These are phyloP conservation scores for Tricholoma sp. DNA, from an alignment of 768 basidiomycete genomes.

Conservation along the genomic window DNA sequence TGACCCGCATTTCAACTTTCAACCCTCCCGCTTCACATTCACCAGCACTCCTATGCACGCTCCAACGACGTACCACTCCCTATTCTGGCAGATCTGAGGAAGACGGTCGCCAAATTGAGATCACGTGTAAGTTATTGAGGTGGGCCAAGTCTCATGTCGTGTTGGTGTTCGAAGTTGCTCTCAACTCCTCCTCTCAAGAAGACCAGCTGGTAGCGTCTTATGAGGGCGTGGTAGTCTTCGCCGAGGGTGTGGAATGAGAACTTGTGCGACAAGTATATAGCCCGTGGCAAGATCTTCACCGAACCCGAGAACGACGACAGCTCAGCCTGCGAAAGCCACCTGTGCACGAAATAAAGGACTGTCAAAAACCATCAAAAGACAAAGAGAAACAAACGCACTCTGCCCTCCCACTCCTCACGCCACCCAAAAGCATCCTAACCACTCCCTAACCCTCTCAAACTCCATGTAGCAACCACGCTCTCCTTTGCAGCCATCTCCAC, in stretches of 20 bases:
- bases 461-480: neutral
- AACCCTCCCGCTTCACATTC: too few species aligned
- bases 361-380: neutral
- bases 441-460: conserved; percentile 28
- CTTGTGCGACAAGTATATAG: conserved; percentile 60
- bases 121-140: too few species aligned
- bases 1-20: too few species aligned
- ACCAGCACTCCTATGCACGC: too few species aligned
- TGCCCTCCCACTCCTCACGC: conserved; percentile 14
- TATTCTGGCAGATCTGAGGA: too few species aligned
- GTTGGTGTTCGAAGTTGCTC: too few species aligned
- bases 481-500: neutral
- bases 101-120: too few species aligned
- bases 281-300: conserved; percentile 55
- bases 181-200: too few species aligned
- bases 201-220: conserved; percentile 59
- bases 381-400: conserved; percentile 27
- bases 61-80: too few species aligned
- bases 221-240: conserved; percentile 77
- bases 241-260: conserved; percentile 76
- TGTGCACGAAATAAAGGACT: too few species aligned
- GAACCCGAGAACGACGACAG: conserved; percentile 68
- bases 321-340: conserved; percentile 77
- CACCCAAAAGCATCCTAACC: conserved; percentile 32
- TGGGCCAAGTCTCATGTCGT: too few species aligned